Evolutionary conservation across 23 red algal species (phyloP), one percentile per base, ranked within the genome.

Genomic region (Gracilariopsis chorda): DNA sequence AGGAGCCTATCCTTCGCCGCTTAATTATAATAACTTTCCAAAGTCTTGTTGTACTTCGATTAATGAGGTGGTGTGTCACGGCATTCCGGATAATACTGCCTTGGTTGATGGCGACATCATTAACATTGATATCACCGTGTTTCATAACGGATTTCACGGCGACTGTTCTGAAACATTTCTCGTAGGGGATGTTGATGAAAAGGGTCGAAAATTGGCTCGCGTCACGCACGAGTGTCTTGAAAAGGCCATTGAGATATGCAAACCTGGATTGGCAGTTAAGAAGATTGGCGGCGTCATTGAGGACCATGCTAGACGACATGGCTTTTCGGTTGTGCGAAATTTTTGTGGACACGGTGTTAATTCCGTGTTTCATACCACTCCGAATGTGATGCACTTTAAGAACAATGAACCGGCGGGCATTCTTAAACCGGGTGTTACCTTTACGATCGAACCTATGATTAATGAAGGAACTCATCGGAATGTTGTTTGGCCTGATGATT

Each of bases 391-490:
- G 36, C 97, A 99, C 49, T 94, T 86, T 55, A 81, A 78, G 52
- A 99, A 99, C 69, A 78, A 77, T 21, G 93, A 96, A 32, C 63
- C 87, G 1, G 71, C 88, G 29, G 97, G 97, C 16, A 56, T 88
- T 39, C 88, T 99, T 61, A 83, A 93, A 63, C 83, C 76, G 19
- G 92, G 92, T 36, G 70, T 92, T 74, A 96, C 91, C 10, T 99
- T 99, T 79, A 99, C 97, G 10, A 99, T 99, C 70, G 97, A 99
- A 70, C 97, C 97, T 24, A 99, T 99, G 97, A 91, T 99, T 57
- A 93, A 95, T 52, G 97, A 99, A 85, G 93, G 93, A 30, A 83
- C 67, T 24, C 53, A 58, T 27, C 42, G 86, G 41, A 92, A 82
- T 51, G 58, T 94, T 46, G 90, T 78, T 11, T 98, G 96, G 96